A percentile compares a stretch with the other conserved stretches of the same genome.
Evolutionary conservation across 768 basidiomycete species (phyloP).

Genomic region (Guyanaporus albipodus): DNA sequence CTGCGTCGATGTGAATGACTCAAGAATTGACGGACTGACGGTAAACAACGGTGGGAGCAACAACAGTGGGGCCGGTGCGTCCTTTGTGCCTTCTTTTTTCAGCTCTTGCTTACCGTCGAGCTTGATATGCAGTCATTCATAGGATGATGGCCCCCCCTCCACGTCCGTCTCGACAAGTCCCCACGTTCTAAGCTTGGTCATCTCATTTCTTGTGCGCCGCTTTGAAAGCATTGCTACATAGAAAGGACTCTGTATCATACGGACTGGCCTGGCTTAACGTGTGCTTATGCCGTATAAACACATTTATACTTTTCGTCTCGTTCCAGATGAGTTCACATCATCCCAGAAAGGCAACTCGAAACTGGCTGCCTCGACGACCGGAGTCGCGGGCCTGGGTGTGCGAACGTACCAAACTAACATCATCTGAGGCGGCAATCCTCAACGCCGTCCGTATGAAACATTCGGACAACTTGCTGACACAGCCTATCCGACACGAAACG

Average conservation of each 20-base stretch:
- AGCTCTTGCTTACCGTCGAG: background rate
- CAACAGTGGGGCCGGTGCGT: constrained; percentile 14
- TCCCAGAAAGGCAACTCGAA: too few species aligned
- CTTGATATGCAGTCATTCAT: constrained; percentile 9
- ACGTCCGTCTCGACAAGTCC: background rate
- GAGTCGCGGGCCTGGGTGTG: too few species aligned
- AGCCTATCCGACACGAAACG: too few species aligned
- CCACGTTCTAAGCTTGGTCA: background rate
- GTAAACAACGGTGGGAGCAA: constrained; percentile 4
- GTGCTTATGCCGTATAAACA: too few species aligned
- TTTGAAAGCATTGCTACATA: background rate
- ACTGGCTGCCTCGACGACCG: too few species aligned
- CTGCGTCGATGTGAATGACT: background rate
- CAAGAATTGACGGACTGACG: constrained; percentile 3
- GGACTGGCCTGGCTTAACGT: background rate
- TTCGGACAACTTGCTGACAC: background rate
- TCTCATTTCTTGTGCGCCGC: too few species aligned
- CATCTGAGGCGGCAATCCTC: background rate
- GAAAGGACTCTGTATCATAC: background rate
- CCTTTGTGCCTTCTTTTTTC: background rate
- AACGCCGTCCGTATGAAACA: background rate
- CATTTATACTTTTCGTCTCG: too few species aligned
- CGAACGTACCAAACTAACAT: too few species aligned
- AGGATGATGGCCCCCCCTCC: background rate
- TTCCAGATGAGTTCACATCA: too few species aligned